Conservation (phyloP, 148 eudicot species). For the Polygonum aviculare region DNA sequence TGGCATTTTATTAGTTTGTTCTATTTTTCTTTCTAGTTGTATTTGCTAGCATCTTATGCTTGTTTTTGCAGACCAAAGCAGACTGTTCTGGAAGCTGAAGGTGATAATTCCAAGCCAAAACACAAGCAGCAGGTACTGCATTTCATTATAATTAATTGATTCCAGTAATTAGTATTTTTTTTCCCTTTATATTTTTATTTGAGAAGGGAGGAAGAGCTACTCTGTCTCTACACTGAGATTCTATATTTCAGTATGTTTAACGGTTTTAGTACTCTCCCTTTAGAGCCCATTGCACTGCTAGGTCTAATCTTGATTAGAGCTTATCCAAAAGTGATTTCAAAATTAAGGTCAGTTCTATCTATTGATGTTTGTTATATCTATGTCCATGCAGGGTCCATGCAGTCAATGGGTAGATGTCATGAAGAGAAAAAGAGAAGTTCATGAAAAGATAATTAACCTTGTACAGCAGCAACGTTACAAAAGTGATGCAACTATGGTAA, state of each 20-base stretch:
- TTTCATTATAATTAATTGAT: not conserved
- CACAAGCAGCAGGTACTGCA: constrained; percentile 33
- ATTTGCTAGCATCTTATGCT: constrained; percentile 8
- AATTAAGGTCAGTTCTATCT: not conserved
- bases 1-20: not conserved
- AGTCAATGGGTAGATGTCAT: constrained; percentile 85
- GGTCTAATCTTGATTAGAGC: constrained; percentile 2
- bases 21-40: not conserved
- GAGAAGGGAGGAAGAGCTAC: not conserved
- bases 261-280: too few species aligned
- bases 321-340: not conserved
- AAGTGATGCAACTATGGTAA: constrained; percentile 39
- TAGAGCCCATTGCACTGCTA: not conserved
- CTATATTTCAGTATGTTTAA: not conserved
- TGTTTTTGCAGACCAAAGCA: constrained; percentile 71
- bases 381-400: constrained; percentile 43
- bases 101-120: constrained; percentile 69
- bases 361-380: not conserved
- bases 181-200: not conserved
- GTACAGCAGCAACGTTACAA: constrained; percentile 43
- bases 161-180: not conserved
- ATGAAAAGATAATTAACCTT: constrained; percentile 60
- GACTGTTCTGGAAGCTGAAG: constrained; percentile 90
- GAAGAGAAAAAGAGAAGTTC: constrained; percentile 83
- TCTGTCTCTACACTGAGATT: not conserved